Percentiles rank a stretch among this genome's conserved stretches.
These are phyloP conservation scores for Backusella circina DNA, from an alignment of 192 early-diverging fungal genomes.

Conservation along the genomic window DNA sequence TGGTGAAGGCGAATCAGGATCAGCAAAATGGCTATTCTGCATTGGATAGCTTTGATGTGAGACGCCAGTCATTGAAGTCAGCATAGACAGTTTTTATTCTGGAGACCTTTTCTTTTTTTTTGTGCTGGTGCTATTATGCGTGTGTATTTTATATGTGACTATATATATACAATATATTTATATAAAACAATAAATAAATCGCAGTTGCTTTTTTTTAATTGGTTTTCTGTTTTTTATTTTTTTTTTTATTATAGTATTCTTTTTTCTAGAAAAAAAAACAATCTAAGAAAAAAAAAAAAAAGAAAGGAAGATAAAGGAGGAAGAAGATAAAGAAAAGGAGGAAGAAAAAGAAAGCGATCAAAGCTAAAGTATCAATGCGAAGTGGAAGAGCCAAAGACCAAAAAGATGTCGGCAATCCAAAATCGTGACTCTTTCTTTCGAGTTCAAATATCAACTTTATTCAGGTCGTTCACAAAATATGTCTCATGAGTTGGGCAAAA, in stretches of 20 bases:
- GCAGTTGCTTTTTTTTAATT: not conserved
- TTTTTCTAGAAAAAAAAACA: not conserved
- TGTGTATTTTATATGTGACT: not conserved
- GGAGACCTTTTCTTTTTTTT: not conserved
- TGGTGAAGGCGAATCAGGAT: not conserved
- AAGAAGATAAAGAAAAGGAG: constrained; percentile 6
- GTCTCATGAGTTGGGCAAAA: constrained; percentile 6
- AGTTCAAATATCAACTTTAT: not conserved
- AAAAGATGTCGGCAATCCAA: not conserved
- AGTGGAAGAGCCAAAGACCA: not conserved
- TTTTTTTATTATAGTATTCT: not conserved
- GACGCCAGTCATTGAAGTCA: not conserved
- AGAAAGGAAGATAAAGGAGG: not conserved
- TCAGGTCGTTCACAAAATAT: not conserved
- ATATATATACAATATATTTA: not conserved
- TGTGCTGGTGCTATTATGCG: not conserved
- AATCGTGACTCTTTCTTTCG: not conserved
- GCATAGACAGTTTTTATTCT: not conserved
- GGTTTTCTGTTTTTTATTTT: not conserved
- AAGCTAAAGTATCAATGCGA: not conserved
- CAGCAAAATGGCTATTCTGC: not conserved
- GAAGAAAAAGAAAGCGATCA: not conserved
- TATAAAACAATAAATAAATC: not conserved
- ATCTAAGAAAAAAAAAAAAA: not conserved
- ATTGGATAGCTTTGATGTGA: not conserved